Conservation (phyloP, 441 rosid genomes). For the Euphorbia celastroides region DNA sequence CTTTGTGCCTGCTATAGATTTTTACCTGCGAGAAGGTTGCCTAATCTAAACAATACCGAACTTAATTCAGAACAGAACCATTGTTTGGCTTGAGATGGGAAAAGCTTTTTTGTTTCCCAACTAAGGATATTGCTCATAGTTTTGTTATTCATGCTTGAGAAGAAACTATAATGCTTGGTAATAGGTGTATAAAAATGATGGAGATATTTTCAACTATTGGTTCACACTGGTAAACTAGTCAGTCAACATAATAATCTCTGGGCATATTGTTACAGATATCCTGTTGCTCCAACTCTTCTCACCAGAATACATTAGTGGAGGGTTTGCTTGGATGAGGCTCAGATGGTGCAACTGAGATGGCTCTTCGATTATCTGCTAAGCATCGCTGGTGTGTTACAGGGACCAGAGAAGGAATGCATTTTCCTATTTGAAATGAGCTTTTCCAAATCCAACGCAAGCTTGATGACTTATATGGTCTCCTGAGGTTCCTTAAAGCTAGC, state of each 20-base stretch:
- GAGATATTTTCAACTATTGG: neutral
- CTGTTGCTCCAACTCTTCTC: constrained; percentile 84
- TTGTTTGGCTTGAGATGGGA: neutral
- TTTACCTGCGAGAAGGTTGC: neutral
- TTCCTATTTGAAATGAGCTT: no score
- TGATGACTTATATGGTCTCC: constrained; percentile 90
- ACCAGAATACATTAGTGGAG: constrained; percentile 99
- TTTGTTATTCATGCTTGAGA: neutral
- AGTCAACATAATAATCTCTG: constrained; percentile 16
- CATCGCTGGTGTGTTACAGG: constrained; percentile 96
- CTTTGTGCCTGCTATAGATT: no score
- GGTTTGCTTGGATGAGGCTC: constrained; percentile 97
- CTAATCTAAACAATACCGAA: neutral
- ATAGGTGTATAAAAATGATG: neutral
- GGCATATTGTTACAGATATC: constrained; percentile 58
- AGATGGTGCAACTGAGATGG: constrained; percentile 99
- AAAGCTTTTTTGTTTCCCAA: neutral
- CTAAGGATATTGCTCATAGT: neutral
- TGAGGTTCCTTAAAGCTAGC: constrained; percentile 72
- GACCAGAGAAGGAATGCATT: no score
- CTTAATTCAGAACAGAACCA: constrained; percentile 3
- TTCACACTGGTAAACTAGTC: neutral
- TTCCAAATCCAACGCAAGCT: constrained; percentile 91
- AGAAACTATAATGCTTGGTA: neutral
- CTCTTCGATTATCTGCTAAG: constrained; percentile 69